phyloP scores from a whole-genome alignment of 352 stramenopile species.

The Phytopythium cucurbitacearum region DNA sequence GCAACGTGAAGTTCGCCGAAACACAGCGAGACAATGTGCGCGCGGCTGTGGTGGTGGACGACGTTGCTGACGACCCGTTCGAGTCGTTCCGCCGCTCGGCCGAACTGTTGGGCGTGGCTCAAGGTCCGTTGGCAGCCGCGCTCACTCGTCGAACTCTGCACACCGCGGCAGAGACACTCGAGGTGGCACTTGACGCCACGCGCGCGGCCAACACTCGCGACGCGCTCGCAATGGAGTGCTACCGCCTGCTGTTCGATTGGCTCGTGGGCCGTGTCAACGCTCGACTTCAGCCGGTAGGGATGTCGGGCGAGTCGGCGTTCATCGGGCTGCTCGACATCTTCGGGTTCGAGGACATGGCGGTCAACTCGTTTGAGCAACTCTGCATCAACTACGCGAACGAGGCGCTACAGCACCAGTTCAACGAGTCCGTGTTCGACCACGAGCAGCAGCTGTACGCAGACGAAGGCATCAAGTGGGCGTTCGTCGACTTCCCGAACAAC shows the following conservation, averaged over 20 bases:
- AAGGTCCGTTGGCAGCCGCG: constrained; percentile 43
- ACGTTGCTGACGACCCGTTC: not conserved
- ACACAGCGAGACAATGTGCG: not conserved
- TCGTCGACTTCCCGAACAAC: constrained; percentile 66
- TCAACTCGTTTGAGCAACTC: constrained; percentile 88
- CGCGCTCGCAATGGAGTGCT: constrained; percentile 91
- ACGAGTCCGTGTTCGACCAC: constrained; percentile 91
- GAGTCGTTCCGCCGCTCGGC: constrained; percentile 50
- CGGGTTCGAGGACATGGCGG: constrained; percentile 83
- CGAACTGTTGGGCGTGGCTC: constrained; percentile 53
- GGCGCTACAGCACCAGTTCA: constrained; percentile 86
- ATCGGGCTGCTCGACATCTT: constrained; percentile 88
- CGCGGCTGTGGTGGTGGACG: constrained; percentile 1
- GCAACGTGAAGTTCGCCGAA: constrained; percentile 72
- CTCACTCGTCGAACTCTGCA: constrained; percentile 60
- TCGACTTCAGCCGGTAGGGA: constrained; percentile 49
- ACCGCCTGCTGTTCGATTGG: constrained; percentile 92
- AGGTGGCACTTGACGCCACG: constrained; percentile 55
- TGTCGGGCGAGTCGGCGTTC: constrained; percentile 30
- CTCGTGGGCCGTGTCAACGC: constrained; percentile 91
- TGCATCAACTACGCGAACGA: constrained; percentile 91
- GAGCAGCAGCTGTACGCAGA: constrained; percentile 75
- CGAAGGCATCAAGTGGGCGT: constrained; percentile 49
- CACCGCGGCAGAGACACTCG: constrained; percentile 69
- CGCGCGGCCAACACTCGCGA: constrained; percentile 81